Conservation (phyloP, 106 monocot species). For the Apostasia ramifera region DNA sequence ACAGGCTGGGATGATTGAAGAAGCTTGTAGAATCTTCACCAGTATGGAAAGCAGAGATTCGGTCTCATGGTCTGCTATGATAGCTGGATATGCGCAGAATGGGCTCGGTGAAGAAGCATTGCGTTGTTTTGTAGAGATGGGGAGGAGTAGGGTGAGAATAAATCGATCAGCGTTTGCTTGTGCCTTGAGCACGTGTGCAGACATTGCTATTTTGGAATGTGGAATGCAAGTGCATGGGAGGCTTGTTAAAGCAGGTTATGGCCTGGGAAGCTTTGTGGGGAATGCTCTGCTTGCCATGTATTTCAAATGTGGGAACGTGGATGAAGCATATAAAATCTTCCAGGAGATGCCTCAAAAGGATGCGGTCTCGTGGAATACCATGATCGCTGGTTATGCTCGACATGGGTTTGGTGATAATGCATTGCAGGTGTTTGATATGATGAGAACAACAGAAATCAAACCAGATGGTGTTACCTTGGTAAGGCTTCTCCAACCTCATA, state of each 20-base stretch:
- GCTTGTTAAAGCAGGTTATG: constrained; percentile 61
- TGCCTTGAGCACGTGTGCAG: constrained; percentile 62
- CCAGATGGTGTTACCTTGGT: constrained; percentile 67
- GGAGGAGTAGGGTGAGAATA: constrained; percentile 25
- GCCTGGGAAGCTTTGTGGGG: constrained; percentile 62
- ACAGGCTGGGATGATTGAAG: constrained; percentile 35
- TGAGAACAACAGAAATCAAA: constrained; percentile 26
- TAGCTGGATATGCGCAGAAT: constrained; percentile 49
- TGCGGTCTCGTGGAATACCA: constrained; percentile 68
- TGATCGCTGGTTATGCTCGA: constrained; percentile 63
- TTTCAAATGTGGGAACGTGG: constrained; percentile 62
- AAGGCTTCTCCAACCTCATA: constrained; percentile 4
- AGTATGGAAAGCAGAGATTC: constrained; percentile 39
- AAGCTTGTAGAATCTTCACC: constrained; percentile 34
- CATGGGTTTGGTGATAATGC: constrained; percentile 66
- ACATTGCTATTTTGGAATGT: constrained; percentile 48
- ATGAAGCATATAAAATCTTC: constrained; percentile 50
- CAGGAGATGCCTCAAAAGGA: constrained; percentile 51
- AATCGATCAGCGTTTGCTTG: constrained; percentile 55
- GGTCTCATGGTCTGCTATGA: constrained; percentile 69
- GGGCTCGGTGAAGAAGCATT: constrained; percentile 50
- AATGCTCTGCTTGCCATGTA: constrained; percentile 77
- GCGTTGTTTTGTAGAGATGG: constrained; percentile 51
- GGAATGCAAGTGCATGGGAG: constrained; percentile 69
- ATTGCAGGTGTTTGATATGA: constrained; percentile 44